A percentile compares a stretch with the other conserved stretches of the same genome.
phyloP scores from a whole-genome alignment of 805 yeast genomes.

The Starmerella sp. region DNA sequence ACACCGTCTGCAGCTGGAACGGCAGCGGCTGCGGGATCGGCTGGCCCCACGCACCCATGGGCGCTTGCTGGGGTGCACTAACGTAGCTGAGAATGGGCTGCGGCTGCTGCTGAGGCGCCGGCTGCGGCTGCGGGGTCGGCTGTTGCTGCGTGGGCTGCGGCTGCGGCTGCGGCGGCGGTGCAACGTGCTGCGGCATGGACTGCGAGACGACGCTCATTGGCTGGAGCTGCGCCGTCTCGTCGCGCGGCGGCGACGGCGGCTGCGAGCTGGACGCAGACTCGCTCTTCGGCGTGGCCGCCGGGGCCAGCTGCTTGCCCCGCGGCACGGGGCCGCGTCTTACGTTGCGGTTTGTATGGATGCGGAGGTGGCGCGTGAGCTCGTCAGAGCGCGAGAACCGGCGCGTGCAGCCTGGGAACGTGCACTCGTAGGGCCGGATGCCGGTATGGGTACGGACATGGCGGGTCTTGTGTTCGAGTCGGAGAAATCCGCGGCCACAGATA shows the following conservation, averaged over 20 bases:
- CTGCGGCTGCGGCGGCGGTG: background rate
- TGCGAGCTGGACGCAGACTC: background rate
- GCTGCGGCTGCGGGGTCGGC: slow-evolving; percentile 8
- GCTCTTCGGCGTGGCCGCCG: slow-evolving; percentile 2
- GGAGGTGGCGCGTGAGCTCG: slow-evolving; percentile 73
- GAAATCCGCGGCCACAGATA: slow-evolving; percentile 74
- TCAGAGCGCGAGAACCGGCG: slow-evolving; percentile 73
- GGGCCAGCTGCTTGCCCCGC: slow-evolving; percentile 15
- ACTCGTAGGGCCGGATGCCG: slow-evolving; percentile 83
- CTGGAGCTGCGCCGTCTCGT: background rate
- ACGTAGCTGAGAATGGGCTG: background rate
- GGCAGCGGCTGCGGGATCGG: background rate
- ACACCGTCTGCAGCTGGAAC: slow-evolving; percentile 1
- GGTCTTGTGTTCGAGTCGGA: slow-evolving; percentile 81
- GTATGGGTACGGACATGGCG: slow-evolving; percentile 88
- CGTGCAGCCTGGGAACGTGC: slow-evolving; percentile 64
- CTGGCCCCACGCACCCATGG: background rate
- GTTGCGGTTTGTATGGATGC: slow-evolving; percentile 48
- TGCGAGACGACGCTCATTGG: background rate
- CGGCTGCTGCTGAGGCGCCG: slow-evolving; percentile 6
- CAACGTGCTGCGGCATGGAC: background rate
- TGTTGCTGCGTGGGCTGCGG: background rate
- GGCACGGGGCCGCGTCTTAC: slow-evolving; percentile 14
- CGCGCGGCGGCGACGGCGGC: slow-evolving; percentile 8
- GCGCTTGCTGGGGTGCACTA: background rate